phyloP scores from a whole-genome alignment of 192 early-diverging fungal genomes.

The Umbelopsis vinacea region DNA sequence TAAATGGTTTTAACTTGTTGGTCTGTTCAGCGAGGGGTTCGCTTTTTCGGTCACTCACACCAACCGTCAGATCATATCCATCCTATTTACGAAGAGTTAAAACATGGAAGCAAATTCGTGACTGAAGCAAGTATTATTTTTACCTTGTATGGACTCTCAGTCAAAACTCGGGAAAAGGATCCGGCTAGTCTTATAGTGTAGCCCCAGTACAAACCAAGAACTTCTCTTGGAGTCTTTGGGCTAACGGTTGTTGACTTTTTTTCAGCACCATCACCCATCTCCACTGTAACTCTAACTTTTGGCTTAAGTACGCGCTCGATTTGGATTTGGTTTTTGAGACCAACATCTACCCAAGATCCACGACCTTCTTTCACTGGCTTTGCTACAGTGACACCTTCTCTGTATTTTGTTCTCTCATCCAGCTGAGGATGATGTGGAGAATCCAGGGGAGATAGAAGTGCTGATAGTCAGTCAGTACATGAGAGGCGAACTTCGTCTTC shows the following conservation, averaged over 20 bases:
- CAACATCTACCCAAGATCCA: constrained; percentile 57
- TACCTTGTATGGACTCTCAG: constrained; percentile 60
- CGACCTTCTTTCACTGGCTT: constrained; percentile 22
- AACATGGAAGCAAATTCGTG: too few relatives aligned
- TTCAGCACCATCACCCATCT: constrained; percentile 39
- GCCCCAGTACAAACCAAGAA: constrained; percentile 70
- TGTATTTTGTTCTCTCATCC: constrained; percentile 60
- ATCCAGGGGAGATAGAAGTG: constrained; percentile 67
- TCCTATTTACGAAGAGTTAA: constrained; percentile 33
- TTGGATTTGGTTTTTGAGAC: constrained; percentile 49
- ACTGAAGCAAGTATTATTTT: background rate
- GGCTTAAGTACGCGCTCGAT: constrained; percentile 58
- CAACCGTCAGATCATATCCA: constrained; percentile 71
- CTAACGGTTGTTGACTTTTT: constrained; percentile 56
- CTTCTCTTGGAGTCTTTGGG: constrained; percentile 62
- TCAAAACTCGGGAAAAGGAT: constrained; percentile 61
- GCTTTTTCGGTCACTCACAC: constrained; percentile 55
- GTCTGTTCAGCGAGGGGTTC: constrained; percentile 31
- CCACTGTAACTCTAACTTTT: constrained; percentile 65
- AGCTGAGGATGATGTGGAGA: constrained; percentile 67
- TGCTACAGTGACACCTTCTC: constrained; percentile 65
- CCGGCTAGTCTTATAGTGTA: constrained; percentile 66
- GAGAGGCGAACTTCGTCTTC: background rate
- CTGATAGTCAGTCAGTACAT: constrained; percentile 15
- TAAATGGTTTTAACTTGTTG: constrained; percentile 25